Base-by-base conservation (phyloP, 2,329 filamentous ascomycete species). In the Fusarium virguliforme region DNA sequence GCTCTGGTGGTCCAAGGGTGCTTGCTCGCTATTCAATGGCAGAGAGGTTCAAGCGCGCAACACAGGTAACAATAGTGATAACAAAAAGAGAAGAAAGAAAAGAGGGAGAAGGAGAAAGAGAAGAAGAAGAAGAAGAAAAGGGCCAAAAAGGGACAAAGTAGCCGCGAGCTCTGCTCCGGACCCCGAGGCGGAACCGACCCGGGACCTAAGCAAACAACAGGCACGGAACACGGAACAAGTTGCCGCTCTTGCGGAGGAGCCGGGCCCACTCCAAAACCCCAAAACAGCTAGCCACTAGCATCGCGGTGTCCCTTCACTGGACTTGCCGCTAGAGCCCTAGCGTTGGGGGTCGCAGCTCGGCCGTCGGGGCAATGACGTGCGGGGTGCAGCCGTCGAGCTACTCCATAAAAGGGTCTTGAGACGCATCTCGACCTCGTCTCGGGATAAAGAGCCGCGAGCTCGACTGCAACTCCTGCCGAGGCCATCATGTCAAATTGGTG, bases 281-380 rank as follows among this genome's bases (percentile, higher is more conserved):
- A 30, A 48, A 48, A 30, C 62, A 68, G 66, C 74, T 74, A 74
- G 66, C 74, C 74, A 74, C 70, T 76, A 60, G 51, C 40, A 74
- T 43, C 24, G 34, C 59, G 26, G 7, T 26, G 55, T 53, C 51
- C 51, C 38, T 58, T 53, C 43, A 58, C 46, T 46, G 50, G 51
- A 4, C 43, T 40, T 7, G 24, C 55, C 43, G 56, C 51, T 68
- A 61, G 34, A 56, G 35, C 43, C 48, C 59, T 18, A 41, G 32
- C 41, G 62, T 67, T 67, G 66, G 62, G 59, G 70, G 65, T 62
- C 38, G 54, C 43, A 38, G 62, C 65, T 76, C 73, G 74, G 58
- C 53, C 59, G 64, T 76, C 75, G 75, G 75, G 74, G 60, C 62
- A 76, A 73, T 68, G 62, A 32, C 50, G 59, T 75, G 73, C 75